Percentiles rank a stretch among this genome's conserved stretches.
phyloP scores from a whole-genome alignment of 306 rosid genomes.

The Fragaria iinumae region DNA sequence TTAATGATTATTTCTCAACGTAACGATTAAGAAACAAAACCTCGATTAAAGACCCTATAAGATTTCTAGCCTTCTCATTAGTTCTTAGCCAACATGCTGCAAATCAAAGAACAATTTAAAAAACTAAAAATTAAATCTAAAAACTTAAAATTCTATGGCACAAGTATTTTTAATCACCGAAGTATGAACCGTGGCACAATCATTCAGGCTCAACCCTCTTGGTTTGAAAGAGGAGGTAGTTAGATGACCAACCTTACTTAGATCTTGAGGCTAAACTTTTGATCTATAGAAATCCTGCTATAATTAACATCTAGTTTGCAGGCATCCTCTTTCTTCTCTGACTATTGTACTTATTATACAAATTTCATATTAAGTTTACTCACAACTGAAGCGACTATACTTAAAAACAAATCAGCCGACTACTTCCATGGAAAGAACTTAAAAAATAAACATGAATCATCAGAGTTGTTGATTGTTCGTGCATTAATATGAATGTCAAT shows the following conservation, averaged over 20 bases:
- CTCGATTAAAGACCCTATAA: not conserved
- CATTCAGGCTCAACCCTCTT: not conserved
- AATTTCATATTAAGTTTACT: not conserved
- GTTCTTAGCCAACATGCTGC: not conserved
- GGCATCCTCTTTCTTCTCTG: not conserved
- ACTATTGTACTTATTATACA: not conserved
- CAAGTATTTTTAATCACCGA: not conserved
- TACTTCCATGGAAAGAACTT: not conserved
- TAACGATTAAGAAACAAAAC: not conserved
- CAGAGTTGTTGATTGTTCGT: not conserved
- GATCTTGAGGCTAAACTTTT: not conserved
- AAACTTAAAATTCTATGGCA: not conserved
- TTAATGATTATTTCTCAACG: not conserved
- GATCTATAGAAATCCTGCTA: not conserved
- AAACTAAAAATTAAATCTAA: not conserved
- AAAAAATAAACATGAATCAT: not conserved
- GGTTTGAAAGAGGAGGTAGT: not conserved
- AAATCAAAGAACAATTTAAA: not conserved
- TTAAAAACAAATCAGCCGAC: not conserved
- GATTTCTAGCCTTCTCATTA: not conserved
- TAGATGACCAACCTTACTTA: not conserved
- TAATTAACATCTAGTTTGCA: not conserved
- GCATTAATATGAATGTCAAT: not conserved
- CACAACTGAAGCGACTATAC: not conserved
- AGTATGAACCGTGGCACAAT: not conserved